Evolutionary conservation across 768 basidiomycete species (phyloP).

Genomic region (Sporobolomyces roseus): DNA sequence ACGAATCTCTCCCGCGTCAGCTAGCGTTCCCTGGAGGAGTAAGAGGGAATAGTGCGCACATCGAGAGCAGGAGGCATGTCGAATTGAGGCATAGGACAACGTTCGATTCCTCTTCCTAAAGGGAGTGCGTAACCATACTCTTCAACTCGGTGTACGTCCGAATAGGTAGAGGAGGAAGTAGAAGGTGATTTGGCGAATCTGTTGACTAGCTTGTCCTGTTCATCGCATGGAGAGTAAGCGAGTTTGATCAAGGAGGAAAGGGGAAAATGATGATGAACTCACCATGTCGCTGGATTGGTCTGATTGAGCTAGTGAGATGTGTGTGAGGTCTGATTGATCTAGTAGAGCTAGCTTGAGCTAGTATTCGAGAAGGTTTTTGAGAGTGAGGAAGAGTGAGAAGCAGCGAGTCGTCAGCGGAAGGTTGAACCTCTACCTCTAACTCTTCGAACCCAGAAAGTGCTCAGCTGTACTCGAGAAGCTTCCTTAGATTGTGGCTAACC

Average conservation of each 20-base stretch:
- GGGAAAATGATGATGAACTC: conserved; percentile 7
- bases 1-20: neutral
- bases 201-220: conserved; percentile 35
- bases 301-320: no score
- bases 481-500: no score
- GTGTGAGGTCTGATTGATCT: no score
- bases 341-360: neutral
- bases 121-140: conserved; percentile 42
- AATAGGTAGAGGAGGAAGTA: conserved; percentile 3
- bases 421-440: no score
- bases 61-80: conserved; percentile 32
- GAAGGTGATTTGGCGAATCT: conserved; percentile 21
- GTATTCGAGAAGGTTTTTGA: neutral
- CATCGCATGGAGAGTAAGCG: neutral
- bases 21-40: no score
- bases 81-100: conserved; percentile 39
- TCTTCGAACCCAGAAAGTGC: no score
- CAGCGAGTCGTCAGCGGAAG: no score
- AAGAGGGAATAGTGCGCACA: conserved; percentile 5
- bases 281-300: neutral
- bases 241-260: no score
- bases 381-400: no score
- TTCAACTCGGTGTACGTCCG: conserved; percentile 5
- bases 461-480: no score
- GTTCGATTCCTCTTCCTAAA: conserved; percentile 38